Base-by-base conservation (phyloP, 306 rosid genomes). In the Cicer arietinum region DNA sequence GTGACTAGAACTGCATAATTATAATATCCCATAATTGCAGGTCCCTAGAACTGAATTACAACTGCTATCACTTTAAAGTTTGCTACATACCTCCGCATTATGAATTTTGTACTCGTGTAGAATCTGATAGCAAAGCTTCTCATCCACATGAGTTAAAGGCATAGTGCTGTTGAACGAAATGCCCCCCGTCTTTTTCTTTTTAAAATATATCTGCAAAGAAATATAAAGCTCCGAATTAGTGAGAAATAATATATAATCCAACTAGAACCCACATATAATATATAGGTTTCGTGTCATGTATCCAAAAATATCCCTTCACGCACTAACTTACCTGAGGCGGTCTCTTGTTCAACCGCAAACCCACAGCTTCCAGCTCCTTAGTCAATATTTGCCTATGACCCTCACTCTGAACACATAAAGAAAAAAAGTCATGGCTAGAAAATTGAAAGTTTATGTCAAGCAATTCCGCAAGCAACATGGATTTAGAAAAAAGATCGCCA, bases 321-420 rank as follows among this genome's bases (percentile, higher is more conserved):
- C 79, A 42, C 65, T 65, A 84, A 78, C 87, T 56, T 77, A 90
- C 99, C 70, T 92, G 99, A 79, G 99, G 99, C 35, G 98, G 99
- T 80, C 92, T 89, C 88, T 95, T 89, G 89, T 95, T 95, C 75
- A 95, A 77, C 67, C 99, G 96, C 80, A 95, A 79, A 75, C 99
- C 99, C 68, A 92, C 99, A 81, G 99, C 99, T 89, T 95, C 99
- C 82, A 95, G 88, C 89, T 95, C 99, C 85, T 20, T 89, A 16
- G 98, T 95, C 85, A 95, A 86, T 85, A 95, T 92, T 85, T 95
- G 99, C 62, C 99, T 89, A 85, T 95, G 99, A 69, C 99, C 98
- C 88, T 95, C 99, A 84, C 99, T 95, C 99, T 95, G 83, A 79
- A 78, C 72, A 46, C 67, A 57, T 43, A 20, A 16, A 50, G 50